phyloP scores from a whole-genome alignment of 2,329 filamentous ascomycete species.

The Fusarium pseudocircinatum region DNA sequence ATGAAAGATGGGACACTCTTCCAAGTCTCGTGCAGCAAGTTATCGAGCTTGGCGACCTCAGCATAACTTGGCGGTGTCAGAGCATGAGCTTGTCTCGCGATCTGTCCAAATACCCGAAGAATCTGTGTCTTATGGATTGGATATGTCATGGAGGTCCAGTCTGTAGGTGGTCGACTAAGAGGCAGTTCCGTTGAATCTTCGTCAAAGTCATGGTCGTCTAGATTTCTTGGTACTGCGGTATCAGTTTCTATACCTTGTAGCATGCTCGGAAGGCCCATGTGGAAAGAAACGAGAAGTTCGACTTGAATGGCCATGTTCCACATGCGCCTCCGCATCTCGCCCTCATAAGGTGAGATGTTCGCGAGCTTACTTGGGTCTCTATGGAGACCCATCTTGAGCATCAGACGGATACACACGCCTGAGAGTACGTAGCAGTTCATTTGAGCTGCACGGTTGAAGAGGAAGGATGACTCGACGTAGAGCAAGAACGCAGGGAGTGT shows the following conservation, averaged over 20 bases:
- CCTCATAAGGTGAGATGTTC: constrained; percentile 60
- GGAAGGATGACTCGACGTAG: constrained; percentile 64
- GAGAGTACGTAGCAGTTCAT: constrained; percentile 65
- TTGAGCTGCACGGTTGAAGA: constrained; percentile 60
- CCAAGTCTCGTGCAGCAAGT: constrained; percentile 57
- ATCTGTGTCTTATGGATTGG: constrained; percentile 62
- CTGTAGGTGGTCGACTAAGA: constrained; percentile 62
- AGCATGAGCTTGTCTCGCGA: constrained; percentile 61
- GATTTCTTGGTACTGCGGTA: constrained; percentile 67
- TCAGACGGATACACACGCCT: constrained; percentile 61
- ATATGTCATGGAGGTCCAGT: constrained; percentile 69
- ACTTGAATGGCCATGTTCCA: constrained; percentile 67
- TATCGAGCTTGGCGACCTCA: constrained; percentile 61
- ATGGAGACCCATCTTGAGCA: constrained; percentile 68
- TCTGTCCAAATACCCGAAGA: constrained; percentile 58
- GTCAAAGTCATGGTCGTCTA: constrained; percentile 73
- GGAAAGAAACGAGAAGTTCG: constrained; percentile 72
- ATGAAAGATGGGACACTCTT: constrained; percentile 58
- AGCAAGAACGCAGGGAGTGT: constrained; percentile 63
- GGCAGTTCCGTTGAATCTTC: constrained; percentile 65
- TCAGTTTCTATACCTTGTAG: constrained; percentile 71
- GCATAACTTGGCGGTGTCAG: constrained; percentile 58
- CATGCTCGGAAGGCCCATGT: constrained; percentile 74
- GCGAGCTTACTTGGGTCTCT: constrained; percentile 63
- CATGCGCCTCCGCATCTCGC: constrained; percentile 63